A percentile compares a stretch with the other conserved stretches of the same genome.
These are phyloP conservation scores for Crotalaria pallida DNA, from an alignment of 306 rosid genomes.

Conservation along the genomic window DNA sequence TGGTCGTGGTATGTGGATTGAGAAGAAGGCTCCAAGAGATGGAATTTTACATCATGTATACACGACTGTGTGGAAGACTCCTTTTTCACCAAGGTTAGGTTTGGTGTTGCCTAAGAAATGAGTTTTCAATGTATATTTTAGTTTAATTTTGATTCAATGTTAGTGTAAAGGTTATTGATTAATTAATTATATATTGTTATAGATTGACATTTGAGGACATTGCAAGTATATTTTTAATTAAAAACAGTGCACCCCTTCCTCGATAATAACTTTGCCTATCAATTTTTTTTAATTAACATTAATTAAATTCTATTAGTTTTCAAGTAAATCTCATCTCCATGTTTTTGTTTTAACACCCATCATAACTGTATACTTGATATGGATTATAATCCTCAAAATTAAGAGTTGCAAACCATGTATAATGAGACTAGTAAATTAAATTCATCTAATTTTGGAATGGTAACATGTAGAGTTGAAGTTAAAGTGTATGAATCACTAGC, in stretches of 20 bases:
- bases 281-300: no score
- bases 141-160: no score
- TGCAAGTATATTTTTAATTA: no score
- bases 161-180: no score
- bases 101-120: neutral
- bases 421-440: neutral
- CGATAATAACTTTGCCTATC: no score
- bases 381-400: neutral
- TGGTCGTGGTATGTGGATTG: conserved; percentile 15
- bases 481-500: neutral
- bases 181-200: no score
- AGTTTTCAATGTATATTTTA: neutral
- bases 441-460: no score
- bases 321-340: neutral
- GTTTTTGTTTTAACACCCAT: neutral
- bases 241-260: no score
- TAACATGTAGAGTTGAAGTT: no score
- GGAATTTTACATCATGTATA: conserved; percentile 30
- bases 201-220: no score
- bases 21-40: conserved; percentile 22
- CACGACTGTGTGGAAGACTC: conserved; percentile 10
- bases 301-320: neutral
- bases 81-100: conserved; percentile 1
- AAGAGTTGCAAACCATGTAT: conserved; percentile 2
- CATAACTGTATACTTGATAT: neutral